A percentile compares a stretch with the other conserved stretches of the same genome.
phyloP scores from a whole-genome alignment of 345 rosid genomes.

The Psidium friedrichsthalianum region DNA sequence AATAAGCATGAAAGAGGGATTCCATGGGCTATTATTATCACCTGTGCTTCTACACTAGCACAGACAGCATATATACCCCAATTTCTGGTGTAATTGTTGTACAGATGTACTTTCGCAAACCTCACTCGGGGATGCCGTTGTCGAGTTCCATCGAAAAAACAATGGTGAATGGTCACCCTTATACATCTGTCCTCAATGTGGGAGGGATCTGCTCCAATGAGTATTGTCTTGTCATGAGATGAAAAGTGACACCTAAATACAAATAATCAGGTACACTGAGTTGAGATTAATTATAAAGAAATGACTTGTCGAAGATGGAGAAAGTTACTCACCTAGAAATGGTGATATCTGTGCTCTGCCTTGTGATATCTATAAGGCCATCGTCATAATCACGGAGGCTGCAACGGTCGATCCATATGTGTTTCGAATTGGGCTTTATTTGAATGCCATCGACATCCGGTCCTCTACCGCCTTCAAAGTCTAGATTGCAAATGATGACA shows the following conservation, averaged over 20 bases:
- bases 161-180: conserved; percentile 87
- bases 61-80: conserved; percentile 95
- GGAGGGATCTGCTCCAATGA: conserved; percentile 82
- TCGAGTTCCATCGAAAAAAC: conserved; percentile 81
- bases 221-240: conserved; percentile 76
- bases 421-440: conserved; percentile 82
- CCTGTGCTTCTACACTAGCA: conserved; percentile 92
- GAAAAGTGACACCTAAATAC: conserved; percentile 69
- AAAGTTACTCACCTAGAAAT: conserved; percentile 50
- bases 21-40: conserved; percentile 7
- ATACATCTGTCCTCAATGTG: conserved; percentile 71
- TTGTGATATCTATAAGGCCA: conserved; percentile 89
- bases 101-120: conserved; percentile 76
- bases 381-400: conserved; percentile 80
- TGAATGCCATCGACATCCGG: conserved; percentile 89
- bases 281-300: not conserved
- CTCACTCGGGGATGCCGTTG: conserved; percentile 96
- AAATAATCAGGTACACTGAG: not conserved
- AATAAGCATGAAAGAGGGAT: not conserved
- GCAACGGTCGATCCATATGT: conserved; percentile 90
- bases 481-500: conserved; percentile 74
- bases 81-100: conserved; percentile 75
- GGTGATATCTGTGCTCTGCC: conserved; percentile 88
- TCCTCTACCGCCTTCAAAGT: conserved; percentile 83
- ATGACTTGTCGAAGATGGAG: not conserved